Conservation (phyloP, 1,284 basidiomycete species). For the Fomitopsis schrenkii region DNA sequence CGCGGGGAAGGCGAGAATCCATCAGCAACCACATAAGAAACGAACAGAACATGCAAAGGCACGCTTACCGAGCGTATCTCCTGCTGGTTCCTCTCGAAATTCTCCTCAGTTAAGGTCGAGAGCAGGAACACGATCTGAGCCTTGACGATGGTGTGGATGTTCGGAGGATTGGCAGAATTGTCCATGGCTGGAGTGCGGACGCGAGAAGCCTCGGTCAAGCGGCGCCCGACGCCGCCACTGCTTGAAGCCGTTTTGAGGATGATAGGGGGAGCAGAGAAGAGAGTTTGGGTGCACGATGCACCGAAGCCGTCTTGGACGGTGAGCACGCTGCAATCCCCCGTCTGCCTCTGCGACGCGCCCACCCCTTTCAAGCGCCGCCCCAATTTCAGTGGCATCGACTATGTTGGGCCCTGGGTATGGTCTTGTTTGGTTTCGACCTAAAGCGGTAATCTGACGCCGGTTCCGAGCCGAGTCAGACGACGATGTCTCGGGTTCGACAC, state of each 20-base stretch:
- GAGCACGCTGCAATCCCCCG: constrained; percentile 22
- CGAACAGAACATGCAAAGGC: constrained; percentile 5
- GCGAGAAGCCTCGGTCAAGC: constrained; percentile 76
- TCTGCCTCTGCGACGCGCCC: constrained; percentile 17
- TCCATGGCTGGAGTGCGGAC: constrained; percentile 54
- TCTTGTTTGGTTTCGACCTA: too few relatives aligned
- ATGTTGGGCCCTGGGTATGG: too few relatives aligned
- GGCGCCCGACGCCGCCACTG: constrained; percentile 66
- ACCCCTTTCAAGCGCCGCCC: constrained; percentile 20
- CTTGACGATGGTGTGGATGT: constrained; percentile 75
- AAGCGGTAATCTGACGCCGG: too few relatives aligned
- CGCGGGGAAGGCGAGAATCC: constrained; percentile 3
- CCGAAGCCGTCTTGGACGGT: constrained; percentile 31
- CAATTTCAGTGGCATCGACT: constrained; percentile 7
- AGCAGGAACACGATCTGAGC: constrained; percentile 92
- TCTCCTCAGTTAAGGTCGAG: constrained; percentile 91
- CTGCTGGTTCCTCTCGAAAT: constrained; percentile 86
- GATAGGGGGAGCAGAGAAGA: constrained; percentile 30
- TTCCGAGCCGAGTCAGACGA: too few relatives aligned
- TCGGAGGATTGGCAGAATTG: constrained; percentile 51
- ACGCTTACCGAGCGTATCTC: constrained; percentile 86
- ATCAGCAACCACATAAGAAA: constrained; percentile 1
- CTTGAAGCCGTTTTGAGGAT: constrained; percentile 66
- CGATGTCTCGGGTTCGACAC: too few relatives aligned
- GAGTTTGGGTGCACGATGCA: constrained; percentile 28